Base-by-base conservation (phyloP, 1,284 basidiomycete species). In the Fomitopsis schrenkii region DNA sequence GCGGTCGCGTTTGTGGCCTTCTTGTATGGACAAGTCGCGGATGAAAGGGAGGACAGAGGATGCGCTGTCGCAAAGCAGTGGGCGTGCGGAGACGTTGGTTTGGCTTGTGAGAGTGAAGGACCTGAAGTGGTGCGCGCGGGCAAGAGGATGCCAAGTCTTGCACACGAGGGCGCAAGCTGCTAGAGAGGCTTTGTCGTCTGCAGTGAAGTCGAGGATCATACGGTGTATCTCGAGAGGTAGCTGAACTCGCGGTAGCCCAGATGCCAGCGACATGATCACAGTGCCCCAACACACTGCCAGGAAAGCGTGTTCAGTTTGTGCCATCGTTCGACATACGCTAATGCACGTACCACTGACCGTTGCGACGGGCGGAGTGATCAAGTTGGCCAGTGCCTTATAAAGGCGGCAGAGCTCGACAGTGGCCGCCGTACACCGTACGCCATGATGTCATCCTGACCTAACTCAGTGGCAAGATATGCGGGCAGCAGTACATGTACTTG, bases 61-160 rank as follows among this genome's bases (percentile, higher is more conserved):
- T 15, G 45, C 19, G 45, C 9, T 28, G 9, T 46, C 45, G 9
- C 45, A 26, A 2, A 46, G 45, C 2, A 46, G 45, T 28, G 45
- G 6, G 45, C 19, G 45, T 9, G 45, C 45, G 7, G 45, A 12
- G 19, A 19, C 19, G 9, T 26, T 14, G 22, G 38, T 40, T 15
- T 40, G 38, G 14, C 38, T 14, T 33, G 30, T 33, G 30, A 33
- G 30, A 15, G 6, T 6, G 26, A 55, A n/a, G 5, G 9, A 55
- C 3, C n/a, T 42, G 36, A 66, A 75, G 33, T 75, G 67, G 62
- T 75, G 71, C 60, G 68, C 68, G 8, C 73, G 71, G 28, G 68
- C 64, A 28, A 71, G 55, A 19, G 68, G 68, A 40, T 72, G 26
- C 56, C 42, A 57, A 7, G 15, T 28, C 19, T 30, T 40, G 45